Evolutionary conservation across 495 filamentous ascomycete genomes (phyloP), one percentile per base, ranked within the genome.

Genomic region (Acidiella bohemica): DNA sequence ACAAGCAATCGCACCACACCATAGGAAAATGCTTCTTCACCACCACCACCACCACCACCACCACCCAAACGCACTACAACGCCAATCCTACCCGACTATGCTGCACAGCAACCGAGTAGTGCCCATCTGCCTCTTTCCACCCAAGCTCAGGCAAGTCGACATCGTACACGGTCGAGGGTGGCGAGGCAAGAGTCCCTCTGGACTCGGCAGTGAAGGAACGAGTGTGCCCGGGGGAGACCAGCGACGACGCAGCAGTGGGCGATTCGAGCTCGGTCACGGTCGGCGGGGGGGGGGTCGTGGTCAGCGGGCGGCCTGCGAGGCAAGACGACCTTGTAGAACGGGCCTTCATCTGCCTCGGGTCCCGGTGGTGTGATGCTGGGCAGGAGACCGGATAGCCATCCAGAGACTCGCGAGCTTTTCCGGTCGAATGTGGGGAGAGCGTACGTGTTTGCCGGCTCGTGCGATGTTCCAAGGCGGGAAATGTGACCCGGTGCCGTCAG

Each of bases 191-290:
- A 13, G 45, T 48, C 2, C 36, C 2, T 12, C 45, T 27, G 12
- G 46, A 49, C 25, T 49, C 46, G n/a, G 39, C 46, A 7, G 46
- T 49, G 4, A 39, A 30, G 7, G 46, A 49, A 6, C 46, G 46
- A 31, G 40, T 49, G 41, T 49, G 46, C 3, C 20, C 28, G 14
- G 35, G 44, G 10, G 46, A 22, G 11, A 36, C 41, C 4, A 37
- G 46, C 3, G 46, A 49, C 3, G 46, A 49, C 1, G 46, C 46
- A 13, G 16, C 28, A 11, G 46, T 49, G 16, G 46, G 46, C 18
- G 40, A 32, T 13, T 40, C 35, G 34, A 41, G n/a, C 19, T 42
- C 20, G 10, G 31, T 32, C n/a, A 14, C 5, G n/a, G 23, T 35
- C 13, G 28, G 31, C 29, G 30, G 14, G 30, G 17, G 5, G 36